Percentiles rank a stretch among this genome's conserved stretches.
Conservation (phyloP, 2,329 filamentous ascomycete genomes). For the Cyclaneusma minus region DNA sequence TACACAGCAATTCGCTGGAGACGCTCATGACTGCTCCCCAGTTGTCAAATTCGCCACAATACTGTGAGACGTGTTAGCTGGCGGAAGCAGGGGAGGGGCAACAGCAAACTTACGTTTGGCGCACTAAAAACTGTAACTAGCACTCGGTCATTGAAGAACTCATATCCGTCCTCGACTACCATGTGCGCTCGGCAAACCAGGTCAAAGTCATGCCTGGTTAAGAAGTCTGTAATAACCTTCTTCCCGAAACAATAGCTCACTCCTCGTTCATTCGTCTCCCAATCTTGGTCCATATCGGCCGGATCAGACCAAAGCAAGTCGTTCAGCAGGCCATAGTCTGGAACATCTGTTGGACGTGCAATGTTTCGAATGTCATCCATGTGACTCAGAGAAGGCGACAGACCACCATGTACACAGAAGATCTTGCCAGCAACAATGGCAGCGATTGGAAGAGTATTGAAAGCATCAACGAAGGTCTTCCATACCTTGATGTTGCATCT, state of each 20-base stretch:
- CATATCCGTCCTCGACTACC: slow-evolving; percentile 98
- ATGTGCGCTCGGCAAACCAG: slow-evolving; percentile 95
- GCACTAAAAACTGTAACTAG: slow-evolving; percentile 95
- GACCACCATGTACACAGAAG: slow-evolving; percentile 89
- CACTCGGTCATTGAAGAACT: slow-evolving; percentile 93
- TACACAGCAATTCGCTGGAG: slow-evolving; percentile 81
- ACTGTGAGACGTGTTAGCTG: slow-evolving; percentile 32
- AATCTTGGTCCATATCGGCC: slow-evolving; percentile 93
- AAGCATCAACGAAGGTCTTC: slow-evolving; percentile 96
- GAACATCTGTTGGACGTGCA: slow-evolving; percentile 87
- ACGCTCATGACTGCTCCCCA: slow-evolving; percentile 99
- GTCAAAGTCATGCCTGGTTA: slow-evolving; percentile 91
- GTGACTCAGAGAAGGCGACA: slow-evolving; percentile 81
- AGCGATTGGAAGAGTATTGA: slow-evolving; percentile 89
- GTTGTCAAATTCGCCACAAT: slow-evolving; percentile 97
- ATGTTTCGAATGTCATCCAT: slow-evolving; percentile 99
- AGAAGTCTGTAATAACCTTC: slow-evolving; percentile 92
- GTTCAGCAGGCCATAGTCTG: slow-evolving; percentile 89
- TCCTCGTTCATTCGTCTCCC: slow-evolving; percentile 93
- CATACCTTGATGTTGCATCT: slow-evolving; percentile 93
- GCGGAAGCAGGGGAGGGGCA: background rate
- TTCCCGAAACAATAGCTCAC: slow-evolving; percentile 99
- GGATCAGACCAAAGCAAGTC: slow-evolving; percentile 96
- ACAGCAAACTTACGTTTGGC: slow-evolving; percentile 65
- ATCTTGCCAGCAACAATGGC: slow-evolving; percentile 97